Evolutionary conservation across 495 filamentous ascomycete genomes (phyloP).

Genomic region (Pseudoneurospora amorphoporcata): DNA sequence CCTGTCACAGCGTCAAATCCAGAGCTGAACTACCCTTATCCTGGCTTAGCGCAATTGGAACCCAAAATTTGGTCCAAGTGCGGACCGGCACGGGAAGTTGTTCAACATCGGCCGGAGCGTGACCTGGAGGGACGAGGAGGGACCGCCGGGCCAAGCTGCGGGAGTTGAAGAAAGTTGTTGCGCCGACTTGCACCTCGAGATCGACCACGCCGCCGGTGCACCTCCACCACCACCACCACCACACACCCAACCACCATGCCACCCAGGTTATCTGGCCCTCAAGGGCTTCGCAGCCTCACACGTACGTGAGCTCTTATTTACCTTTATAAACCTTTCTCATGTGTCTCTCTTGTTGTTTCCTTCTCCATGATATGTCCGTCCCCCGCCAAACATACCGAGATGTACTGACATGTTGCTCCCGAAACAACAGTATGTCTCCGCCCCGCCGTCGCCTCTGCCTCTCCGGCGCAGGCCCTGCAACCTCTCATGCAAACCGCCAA

Average conservation of each 20-base stretch:
- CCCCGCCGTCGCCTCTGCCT: slow-evolving; percentile 24
- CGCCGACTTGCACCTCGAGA: neutral
- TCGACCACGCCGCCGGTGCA: neutral
- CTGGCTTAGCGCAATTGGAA: slow-evolving; percentile 7
- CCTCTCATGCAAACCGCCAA: slow-evolving; percentile 42
- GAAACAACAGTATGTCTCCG: slow-evolving; percentile 35
- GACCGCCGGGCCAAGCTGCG: slow-evolving; percentile 4
- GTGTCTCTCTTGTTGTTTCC: neutral
- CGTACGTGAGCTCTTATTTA: slow-evolving; percentile 33
- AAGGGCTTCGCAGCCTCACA: slow-evolving; percentile 51
- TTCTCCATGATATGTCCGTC: neutral
- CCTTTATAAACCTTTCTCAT: neutral
- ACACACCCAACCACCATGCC: slow-evolving; percentile 46
- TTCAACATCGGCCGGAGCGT: slow-evolving; percentile 3
- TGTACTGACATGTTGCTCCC: slow-evolving; percentile 10
- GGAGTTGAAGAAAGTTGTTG: slow-evolving; percentile 5
- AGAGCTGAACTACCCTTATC: neutral
- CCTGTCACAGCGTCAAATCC: neutral
- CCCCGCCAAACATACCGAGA: neutral
- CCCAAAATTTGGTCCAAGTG: slow-evolving; percentile 21
- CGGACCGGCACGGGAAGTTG: slow-evolving; percentile 16
- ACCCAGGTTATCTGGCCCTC: slow-evolving; percentile 56
- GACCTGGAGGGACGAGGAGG: slow-evolving; percentile 10
- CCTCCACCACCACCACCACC: slow-evolving; percentile 1
- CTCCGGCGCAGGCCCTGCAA: slow-evolving; percentile 23